A percentile compares a stretch with the other conserved stretches of the same genome.
These are phyloP conservation scores for Tricholoma bakamatsutake DNA, from an alignment of 768 basidiomycete species.

Conservation along the genomic window DNA sequence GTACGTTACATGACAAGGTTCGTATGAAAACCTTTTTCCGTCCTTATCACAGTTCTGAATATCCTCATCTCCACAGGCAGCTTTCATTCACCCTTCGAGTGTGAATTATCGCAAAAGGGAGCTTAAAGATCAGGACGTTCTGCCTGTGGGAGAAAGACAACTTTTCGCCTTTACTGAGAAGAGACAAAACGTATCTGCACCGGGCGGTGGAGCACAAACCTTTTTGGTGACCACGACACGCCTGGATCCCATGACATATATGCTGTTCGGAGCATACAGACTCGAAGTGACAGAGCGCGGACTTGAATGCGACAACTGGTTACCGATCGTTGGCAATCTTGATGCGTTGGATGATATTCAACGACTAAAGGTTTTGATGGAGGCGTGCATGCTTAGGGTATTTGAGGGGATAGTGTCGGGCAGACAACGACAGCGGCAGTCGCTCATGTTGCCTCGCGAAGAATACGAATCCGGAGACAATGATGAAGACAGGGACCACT, in stretches of 20 bases:
- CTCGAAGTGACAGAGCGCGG: conserved; percentile 66
- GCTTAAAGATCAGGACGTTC: conserved; percentile 21
- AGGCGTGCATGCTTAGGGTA: conserved; percentile 81
- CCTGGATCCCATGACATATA: conserved; percentile 82
- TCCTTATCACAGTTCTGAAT: conserved; percentile 2
- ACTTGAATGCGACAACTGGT: conserved; percentile 86
- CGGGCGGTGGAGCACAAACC: conserved; percentile 46
- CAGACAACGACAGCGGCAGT: conserved; percentile 26
- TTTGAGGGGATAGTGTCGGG: conserved; percentile 75
- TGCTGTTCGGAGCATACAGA: conserved; percentile 86
- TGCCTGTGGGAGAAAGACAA: conserved; percentile 52
- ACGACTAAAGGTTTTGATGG: conserved; percentile 72
- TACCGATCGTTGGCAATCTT: conserved; percentile 72
- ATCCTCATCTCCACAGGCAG: conserved; percentile 37
- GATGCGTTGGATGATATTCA: conserved; percentile 79
- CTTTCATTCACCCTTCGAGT: conserved; percentile 80
- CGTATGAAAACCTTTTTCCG: conserved; percentile 8
- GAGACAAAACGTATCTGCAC: conserved; percentile 61
- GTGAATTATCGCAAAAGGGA: conserved; percentile 70
- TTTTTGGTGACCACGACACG: conserved; percentile 78
- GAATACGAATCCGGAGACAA: conserved; percentile 57
- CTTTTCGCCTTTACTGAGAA: conserved; percentile 83
- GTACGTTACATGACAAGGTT: conserved; percentile 85
- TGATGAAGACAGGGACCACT: conserved; percentile 42
- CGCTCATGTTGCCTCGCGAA: conserved; percentile 34